A percentile compares a stretch with the other conserved stretches of the same genome.
Evolutionary conservation across 306 rosid genomes (phyloP).

Genomic region (Ormosia emarginata): DNA sequence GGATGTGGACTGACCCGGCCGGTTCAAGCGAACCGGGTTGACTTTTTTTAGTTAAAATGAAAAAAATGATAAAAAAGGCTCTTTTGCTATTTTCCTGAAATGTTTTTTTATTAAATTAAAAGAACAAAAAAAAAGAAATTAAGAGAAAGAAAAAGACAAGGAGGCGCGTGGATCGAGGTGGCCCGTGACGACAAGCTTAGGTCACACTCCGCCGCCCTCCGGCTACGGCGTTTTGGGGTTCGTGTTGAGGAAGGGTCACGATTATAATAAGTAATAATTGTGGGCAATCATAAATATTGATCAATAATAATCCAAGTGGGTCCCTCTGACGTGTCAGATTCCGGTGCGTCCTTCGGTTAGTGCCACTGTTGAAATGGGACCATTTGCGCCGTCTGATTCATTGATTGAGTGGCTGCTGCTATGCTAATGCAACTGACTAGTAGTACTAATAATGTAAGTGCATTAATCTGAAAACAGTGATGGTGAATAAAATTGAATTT

Average conservation of each 20-base stretch:
- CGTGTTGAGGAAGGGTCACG: slow-evolving; percentile 14
- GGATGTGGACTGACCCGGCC: slow-evolving; percentile 13
- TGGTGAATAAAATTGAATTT: not conserved
- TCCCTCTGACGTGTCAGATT: slow-evolving; percentile 11
- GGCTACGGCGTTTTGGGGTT: slow-evolving; percentile 34
- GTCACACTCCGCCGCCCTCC: slow-evolving; percentile 45
- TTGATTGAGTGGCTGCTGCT: not conserved
- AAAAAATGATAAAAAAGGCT: not conserved
- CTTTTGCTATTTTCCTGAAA: not conserved
- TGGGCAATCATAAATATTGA: not conserved
- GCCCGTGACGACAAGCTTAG: slow-evolving; percentile 58
- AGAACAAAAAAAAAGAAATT: not conserved
- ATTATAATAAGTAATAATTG: slow-evolving; percentile 16
- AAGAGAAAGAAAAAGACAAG: not conserved
- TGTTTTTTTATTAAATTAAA: not conserved
- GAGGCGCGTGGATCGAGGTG: slow-evolving; percentile 56
- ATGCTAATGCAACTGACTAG: not conserved
- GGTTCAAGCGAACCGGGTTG: slow-evolving; percentile 41
- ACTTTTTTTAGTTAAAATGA: slow-evolving; percentile 23
- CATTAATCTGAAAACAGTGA: not conserved
- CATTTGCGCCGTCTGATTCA: slow-evolving; percentile 7
- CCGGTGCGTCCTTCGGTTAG: not conserved
- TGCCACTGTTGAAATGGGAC: not conserved
- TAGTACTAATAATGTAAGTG: not conserved
- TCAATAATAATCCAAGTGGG: not conserved